Base-by-base conservation (phyloP, 2,329 filamentous ascomycete species). In the Cladophialophora exuberans region DNA sequence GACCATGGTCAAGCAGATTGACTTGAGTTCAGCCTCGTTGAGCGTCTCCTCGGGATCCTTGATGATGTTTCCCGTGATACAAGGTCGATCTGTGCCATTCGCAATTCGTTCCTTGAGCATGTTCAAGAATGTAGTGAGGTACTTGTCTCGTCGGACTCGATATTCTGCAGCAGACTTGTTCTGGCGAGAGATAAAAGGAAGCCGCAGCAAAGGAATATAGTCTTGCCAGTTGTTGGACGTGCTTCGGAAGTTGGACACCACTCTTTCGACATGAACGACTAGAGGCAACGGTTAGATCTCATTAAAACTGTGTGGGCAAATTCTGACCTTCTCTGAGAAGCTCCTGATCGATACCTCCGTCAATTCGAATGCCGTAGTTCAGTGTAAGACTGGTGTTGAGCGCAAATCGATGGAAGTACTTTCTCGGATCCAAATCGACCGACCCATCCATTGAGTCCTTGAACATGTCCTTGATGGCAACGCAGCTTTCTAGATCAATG, bases 201-300 rank as follows among this genome's bases (percentile, higher is more conserved):
- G 69, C 23, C 89, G 79, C 57, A 94, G 68, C 4, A 92, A 65
- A 0, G 89, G 88, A n/a, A 94, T 83, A 62, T 93, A 93, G 65
- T 94, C 89, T 65, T 90, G 87, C 83, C 87, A 89, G 68, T 93
- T 93, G 67, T 91, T 90, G 64, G 86, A 89, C 0, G 88, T 93
- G 22, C 83, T 88, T 43, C 89, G 76, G 66, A 92, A 87, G 64
- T 89, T 89, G 49, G 85, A 87, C 20, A 94, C 84, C 4, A 84
- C 85, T 25, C 88, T 80, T 69, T 93, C 89, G 2, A 93, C 88
- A 42, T 85, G 78, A 0, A 85, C 83, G 54, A 94, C 91, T 64
- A 22, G 20, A 44, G 3, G 15, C 17, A 17, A 36, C 20, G 28
- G 39, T 33, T 51, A 30, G 28, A 10, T 20, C 17, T 28, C 28